phyloP scores from a whole-genome alignment of 1,139 yeast species.

The Sugiyamaella novakii region DNA sequence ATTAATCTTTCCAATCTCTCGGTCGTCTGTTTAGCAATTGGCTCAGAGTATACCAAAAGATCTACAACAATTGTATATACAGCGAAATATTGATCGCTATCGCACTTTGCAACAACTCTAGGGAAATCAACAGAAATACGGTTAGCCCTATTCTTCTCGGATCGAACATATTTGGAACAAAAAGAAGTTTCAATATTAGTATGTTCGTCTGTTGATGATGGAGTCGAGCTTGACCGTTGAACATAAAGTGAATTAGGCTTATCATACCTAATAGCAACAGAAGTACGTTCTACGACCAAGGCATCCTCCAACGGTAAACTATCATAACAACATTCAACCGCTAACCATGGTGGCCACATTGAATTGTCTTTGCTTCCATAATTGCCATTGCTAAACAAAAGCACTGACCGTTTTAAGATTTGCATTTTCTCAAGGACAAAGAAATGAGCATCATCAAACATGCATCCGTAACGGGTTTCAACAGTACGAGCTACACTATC shows the following conservation, averaged over 20 bases:
- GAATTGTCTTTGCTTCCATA: constrained; percentile 44
- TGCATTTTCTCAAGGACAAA: constrained; percentile 62
- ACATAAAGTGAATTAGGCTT: constrained; percentile 68
- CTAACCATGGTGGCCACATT: constrained; percentile 83
- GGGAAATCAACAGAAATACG: constrained; percentile 65
- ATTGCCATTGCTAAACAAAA: constrained; percentile 45
- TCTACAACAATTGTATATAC: constrained; percentile 66
- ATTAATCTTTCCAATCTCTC: constrained; percentile 66
- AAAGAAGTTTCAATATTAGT: constrained; percentile 24
- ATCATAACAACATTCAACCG: constrained; percentile 71
- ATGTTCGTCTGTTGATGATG: constrained; percentile 17
- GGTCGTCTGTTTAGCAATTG: constrained; percentile 56
- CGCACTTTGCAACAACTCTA: constrained; percentile 66
- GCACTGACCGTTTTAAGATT: constrained; percentile 47
- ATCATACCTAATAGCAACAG: constrained; percentile 62
- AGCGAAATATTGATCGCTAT: constrained; percentile 71
- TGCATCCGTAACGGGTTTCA: constrained; percentile 71
- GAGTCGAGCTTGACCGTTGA: constrained; percentile 15
- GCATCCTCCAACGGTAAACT: constrained; percentile 57
- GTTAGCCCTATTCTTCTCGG: constrained; percentile 45
- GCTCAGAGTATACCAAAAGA: constrained; percentile 66
- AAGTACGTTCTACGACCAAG: constrained; percentile 62
- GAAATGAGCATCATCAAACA: constrained; percentile 68
- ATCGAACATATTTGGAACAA: constrained; percentile 36
- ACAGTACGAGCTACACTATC: constrained; percentile 55